phyloP scores from a whole-genome alignment of 371 early-diverging fungal genomes.

The Nematocida ausubeli region DNA sequence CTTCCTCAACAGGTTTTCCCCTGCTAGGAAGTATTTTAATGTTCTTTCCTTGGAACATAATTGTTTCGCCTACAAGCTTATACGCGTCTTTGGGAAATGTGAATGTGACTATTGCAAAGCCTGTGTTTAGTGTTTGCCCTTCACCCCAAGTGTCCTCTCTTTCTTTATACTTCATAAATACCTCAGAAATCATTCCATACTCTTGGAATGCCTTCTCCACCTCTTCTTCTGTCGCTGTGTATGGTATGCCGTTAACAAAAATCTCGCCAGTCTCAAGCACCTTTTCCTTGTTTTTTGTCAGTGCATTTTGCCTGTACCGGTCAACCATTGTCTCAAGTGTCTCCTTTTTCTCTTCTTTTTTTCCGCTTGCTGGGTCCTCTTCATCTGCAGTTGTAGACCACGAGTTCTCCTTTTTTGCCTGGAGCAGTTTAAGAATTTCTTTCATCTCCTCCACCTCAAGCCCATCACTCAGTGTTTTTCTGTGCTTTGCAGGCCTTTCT shows the following conservation, averaged over 20 bases:
- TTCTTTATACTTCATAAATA: conserved; percentile 55
- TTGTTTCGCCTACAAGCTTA: conserved; percentile 1
- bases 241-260: conserved; percentile 74
- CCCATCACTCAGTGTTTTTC: conserved; percentile 54
- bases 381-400: conserved; percentile 5
- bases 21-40: conserved; percentile 51
- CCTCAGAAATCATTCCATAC: conserved; percentile 33
- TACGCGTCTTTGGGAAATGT: conserved; percentile 46
- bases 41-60: conserved; percentile 55
- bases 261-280: conserved; percentile 48
- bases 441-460: conserved; percentile 32
- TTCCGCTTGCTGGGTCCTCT: conserved; percentile 26
- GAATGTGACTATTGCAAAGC: conserved; percentile 25
- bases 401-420: conserved; percentile 27
- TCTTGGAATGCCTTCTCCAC: conserved; percentile 92
- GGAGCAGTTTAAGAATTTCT: conserved; percentile 56
- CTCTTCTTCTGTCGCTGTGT: conserved; percentile 76
- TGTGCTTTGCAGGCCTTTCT: conserved; percentile 38
- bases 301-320: conserved; percentile 20
- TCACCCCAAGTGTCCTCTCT: conserved; percentile 57
- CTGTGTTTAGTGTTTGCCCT: conserved; percentile 34
- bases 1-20: conserved; percentile 38
- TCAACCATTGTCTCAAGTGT: conserved; percentile 1
- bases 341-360: conserved; percentile 21
- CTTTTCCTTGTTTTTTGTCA: conserved; percentile 23